phyloP scores from a whole-genome alignment of 1,284 basidiomycete genomes.

The Ganoderma boninense region DNA sequence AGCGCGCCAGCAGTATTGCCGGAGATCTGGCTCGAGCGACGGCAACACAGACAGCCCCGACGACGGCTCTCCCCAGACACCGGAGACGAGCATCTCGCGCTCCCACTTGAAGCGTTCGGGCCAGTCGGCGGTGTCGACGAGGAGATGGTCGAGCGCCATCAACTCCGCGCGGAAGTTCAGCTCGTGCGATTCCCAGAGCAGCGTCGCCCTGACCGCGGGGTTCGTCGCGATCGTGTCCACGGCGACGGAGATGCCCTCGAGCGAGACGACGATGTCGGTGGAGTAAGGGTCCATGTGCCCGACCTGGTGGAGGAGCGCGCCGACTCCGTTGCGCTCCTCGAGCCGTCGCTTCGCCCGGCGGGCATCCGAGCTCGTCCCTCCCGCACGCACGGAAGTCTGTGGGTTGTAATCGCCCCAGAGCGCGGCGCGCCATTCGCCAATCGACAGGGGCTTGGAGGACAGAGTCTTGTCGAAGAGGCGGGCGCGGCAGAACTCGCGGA shows the following conservation, averaged over 20 bases:
- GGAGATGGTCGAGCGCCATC: conserved; percentile 1
- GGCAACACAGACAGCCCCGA: conserved; percentile 32
- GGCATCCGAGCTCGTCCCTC: not conserved
- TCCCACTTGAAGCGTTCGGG: not conserved
- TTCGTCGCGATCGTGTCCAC: not conserved
- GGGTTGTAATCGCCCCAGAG: conserved; percentile 14
- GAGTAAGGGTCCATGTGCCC: conserved; percentile 6
- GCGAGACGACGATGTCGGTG: not conserved
- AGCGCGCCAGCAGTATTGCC: not conserved
- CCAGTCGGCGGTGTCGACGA: not conserved
- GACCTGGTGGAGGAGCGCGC: conserved; percentile 9
- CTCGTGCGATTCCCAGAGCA: conserved; percentile 8
- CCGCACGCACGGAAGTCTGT: not conserved
- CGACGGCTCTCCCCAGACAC: conserved; percentile 2
- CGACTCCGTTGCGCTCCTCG: conserved; percentile 12
- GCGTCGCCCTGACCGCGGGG: not conserved
- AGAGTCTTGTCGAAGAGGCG: conserved; percentile 14
- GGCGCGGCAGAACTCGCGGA: conserved; percentile 16
- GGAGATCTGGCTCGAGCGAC: not conserved
- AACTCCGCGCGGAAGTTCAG: conserved; percentile 6
- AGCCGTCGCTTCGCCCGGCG: conserved; percentile 3
- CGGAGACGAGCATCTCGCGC: not conserved
- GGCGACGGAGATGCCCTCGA: not conserved
- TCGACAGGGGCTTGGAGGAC: conserved; percentile 8
- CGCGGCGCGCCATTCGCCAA: conserved; percentile 17